phyloP scores from a whole-genome alignment of 306 rosid species.

The Fagus crenata region DNA sequence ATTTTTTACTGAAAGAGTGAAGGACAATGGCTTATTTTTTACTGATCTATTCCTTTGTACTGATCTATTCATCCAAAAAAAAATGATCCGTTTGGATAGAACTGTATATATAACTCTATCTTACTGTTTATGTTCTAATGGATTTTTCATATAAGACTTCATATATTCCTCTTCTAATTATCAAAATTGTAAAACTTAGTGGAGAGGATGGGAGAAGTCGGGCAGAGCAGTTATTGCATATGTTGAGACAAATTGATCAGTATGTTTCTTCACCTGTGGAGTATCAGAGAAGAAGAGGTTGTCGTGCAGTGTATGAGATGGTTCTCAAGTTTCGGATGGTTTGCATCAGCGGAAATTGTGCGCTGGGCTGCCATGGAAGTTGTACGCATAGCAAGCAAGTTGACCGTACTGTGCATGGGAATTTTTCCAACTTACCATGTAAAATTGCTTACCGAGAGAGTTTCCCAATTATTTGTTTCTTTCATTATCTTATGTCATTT shows the following conservation, averaged over 20 bases:
- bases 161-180: slow-evolving; percentile 35
- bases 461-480: slow-evolving; percentile 14
- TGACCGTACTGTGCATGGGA: slow-evolving; percentile 70
- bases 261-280: slow-evolving; percentile 81
- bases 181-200: slow-evolving; percentile 44
- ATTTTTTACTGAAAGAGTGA: too few species aligned
- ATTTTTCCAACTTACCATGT: slow-evolving; percentile 83
- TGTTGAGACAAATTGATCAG: slow-evolving; percentile 91
- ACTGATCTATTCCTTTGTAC: background rate
- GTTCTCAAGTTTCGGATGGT: slow-evolving; percentile 88
- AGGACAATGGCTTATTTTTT: too few species aligned
- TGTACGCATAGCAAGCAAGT: slow-evolving; percentile 78
- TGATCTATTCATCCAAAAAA: background rate
- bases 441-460: slow-evolving; percentile 38
- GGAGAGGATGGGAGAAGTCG: slow-evolving; percentile 99
- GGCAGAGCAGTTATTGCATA: slow-evolving; percentile 82
- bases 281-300: slow-evolving; percentile 90
- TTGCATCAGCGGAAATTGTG: slow-evolving; percentile 82
- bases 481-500: slow-evolving; percentile 9
- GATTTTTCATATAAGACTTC: slow-evolving; percentile 13
- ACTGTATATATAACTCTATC: background rate
- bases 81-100: background rate
- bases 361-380: slow-evolving; percentile 84
- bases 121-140: background rate
- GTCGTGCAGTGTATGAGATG: slow-evolving; percentile 89